Conservation (phyloP, 768 basidiomycete genomes). For the Leccinum boreale region DNA sequence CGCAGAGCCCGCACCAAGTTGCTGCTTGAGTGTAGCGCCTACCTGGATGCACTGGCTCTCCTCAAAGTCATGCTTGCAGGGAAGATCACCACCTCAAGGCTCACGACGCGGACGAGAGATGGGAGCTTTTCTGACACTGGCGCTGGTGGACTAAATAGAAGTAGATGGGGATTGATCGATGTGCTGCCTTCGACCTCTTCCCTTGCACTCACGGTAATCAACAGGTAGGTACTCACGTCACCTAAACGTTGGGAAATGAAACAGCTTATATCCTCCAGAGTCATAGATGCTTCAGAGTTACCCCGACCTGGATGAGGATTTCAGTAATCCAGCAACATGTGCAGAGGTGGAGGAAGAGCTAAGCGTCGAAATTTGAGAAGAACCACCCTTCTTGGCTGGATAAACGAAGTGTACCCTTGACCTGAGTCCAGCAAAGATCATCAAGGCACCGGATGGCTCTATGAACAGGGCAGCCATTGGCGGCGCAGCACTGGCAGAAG, state of each 20-base stretch:
- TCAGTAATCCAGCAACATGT: conserved; percentile 68
- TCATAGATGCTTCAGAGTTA: conserved; percentile 90
- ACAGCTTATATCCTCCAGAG: conserved; percentile 95
- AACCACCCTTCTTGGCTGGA: conserved; percentile 92
- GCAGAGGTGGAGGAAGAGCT: conserved; percentile 94
- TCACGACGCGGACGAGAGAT: too few relatives aligned
- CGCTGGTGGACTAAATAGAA: too few relatives aligned
- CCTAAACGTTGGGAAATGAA: conserved; percentile 99
- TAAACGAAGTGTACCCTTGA: conserved; percentile 96
- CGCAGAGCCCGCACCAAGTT: too few relatives aligned
- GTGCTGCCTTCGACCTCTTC: too few relatives aligned
- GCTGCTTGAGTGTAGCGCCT: too few relatives aligned
- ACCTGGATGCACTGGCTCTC: too few relatives aligned
- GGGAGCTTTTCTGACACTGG: too few relatives aligned
- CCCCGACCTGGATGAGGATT: conserved; percentile 87
- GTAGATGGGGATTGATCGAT: too few relatives aligned
- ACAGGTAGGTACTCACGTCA: conserved; percentile 84
- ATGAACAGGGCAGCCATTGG: conserved; percentile 93
- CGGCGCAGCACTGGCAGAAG: conserved; percentile 91
- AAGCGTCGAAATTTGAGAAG: conserved; percentile 95
- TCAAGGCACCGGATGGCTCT: conserved; percentile 98
- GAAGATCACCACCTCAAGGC: too few relatives aligned
- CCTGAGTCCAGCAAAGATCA: conserved; percentile 94
- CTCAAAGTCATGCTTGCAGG: too few relatives aligned
- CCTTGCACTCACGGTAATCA: too few relatives aligned